Base-by-base conservation (phyloP, 176 grass and related monocot genomes). In the Raddia guianensis region DNA sequence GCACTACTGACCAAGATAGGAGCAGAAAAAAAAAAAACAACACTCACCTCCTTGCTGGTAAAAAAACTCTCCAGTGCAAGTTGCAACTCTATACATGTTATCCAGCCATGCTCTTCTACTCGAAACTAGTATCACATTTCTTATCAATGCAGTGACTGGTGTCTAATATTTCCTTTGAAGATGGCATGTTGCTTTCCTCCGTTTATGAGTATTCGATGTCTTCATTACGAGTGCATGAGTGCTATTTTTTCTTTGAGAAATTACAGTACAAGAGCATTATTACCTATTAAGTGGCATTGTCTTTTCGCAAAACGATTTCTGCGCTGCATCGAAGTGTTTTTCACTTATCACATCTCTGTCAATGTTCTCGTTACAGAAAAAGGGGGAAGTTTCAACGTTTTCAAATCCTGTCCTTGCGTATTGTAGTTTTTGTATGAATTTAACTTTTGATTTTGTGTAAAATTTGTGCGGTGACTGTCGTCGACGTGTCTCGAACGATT, bases 31-130 rank as follows among this genome's bases (percentile, higher is more conserved):
- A 18, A 75, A 52, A 27, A 27, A 27, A 27, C 27, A 71, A 42
- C 58, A 70, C 44, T 72, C 33, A 51, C 32, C 43, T 51, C 68
- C 59, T 49, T 73, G 33, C 59, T 73, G 87, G 83, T 90, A 85
- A 89, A 5, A 74, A 18, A 67, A 72, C 32, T 78, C 66, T 67
- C 50, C 76, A 40, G 2, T 40, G 37, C 37, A 40, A 40, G 37
- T 66, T 56, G 13, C 43, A 48, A 53, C 20, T 66, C 14, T 66
- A 9, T 6, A 57, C 47, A 57, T 56, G 8, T 54, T 46, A 68
- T 27, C 65, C 49, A 64, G 56, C 3, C 65, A 65, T 65, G 56
- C 65, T 70, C 71, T 27, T 63, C 58, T 64, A 9, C 19, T 53
- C 34, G 47, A 18, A 63, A 81, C 35, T 63, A 40, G 62, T 48